Conservation (phyloP, 2,329 filamentous ascomycete genomes). For the Amauroascus niger region DNA sequence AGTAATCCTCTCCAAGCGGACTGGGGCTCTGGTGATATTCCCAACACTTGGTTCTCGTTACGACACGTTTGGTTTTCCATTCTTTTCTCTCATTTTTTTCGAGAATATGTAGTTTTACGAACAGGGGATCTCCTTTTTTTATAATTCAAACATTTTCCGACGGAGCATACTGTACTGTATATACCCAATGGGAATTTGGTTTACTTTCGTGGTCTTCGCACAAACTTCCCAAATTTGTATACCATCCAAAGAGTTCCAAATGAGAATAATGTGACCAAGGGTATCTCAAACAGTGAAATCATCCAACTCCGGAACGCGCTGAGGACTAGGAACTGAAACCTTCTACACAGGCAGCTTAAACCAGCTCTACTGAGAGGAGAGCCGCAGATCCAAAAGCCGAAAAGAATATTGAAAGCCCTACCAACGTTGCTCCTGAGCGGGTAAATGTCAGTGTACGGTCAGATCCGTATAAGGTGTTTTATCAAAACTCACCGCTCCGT, state of each 20-base stretch:
- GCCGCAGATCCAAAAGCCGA: too few species aligned
- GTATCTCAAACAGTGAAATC: not conserved
- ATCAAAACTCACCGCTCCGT: not conserved
- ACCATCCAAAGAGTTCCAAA: not conserved
- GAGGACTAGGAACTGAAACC: not conserved
- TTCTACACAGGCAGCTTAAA: too few species aligned
- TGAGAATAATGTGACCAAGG: too few species aligned
- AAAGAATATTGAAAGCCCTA: not conserved
- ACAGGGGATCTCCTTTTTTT: not conserved
- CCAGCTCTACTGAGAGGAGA: too few species aligned
- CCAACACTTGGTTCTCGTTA: not conserved
- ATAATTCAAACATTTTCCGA: not conserved
- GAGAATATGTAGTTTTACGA: conserved; percentile 5
- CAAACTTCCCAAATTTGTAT: not conserved
- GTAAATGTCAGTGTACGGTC: not conserved
- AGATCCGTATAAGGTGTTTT: not conserved
- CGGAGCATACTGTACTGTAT: conserved; percentile 7
- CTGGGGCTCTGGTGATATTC: not conserved
- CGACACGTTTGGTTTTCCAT: not conserved
- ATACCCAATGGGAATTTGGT: conserved; percentile 9
- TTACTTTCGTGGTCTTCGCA: not conserved
- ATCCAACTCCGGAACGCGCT: not conserved
- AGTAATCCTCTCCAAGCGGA: not conserved
- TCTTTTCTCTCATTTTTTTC: not conserved
- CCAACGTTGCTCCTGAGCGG: not conserved